Evolutionary conservation across 1,139 yeast genomes (phyloP).

Genomic region (Geotrichum bryndzae): DNA sequence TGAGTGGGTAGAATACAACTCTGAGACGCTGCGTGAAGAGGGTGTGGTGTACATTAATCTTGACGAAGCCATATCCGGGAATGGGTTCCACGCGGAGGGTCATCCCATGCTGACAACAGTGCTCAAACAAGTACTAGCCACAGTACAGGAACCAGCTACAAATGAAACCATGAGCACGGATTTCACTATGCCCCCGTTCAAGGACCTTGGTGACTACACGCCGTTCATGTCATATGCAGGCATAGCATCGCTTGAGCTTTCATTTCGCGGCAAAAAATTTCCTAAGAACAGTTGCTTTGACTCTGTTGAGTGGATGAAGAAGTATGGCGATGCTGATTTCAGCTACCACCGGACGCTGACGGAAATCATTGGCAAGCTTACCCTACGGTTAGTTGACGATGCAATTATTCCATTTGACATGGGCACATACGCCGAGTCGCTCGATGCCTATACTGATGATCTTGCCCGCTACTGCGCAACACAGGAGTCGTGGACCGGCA

Average conservation of each 20-base stretch:
- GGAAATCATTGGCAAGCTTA: constrained; percentile 49
- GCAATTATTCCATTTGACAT: constrained; percentile 76
- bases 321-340: constrained; percentile 34
- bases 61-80: constrained; percentile 63
- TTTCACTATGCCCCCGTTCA: constrained; percentile 21
- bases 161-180: constrained; percentile 19
- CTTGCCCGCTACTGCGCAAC: constrained; percentile 42
- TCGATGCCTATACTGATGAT: constrained; percentile 45
- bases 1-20: constrained; percentile 63
- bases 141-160: constrained; percentile 38
- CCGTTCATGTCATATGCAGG: constrained; percentile 64
- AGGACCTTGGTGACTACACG: constrained; percentile 49
- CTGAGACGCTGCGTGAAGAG: constrained; percentile 49
- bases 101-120: constrained; percentile 57
- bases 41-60: constrained; percentile 74
- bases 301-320: constrained; percentile 41
- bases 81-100: constrained; percentile 50
- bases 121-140: constrained; percentile 33
- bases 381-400: constrained; percentile 56
- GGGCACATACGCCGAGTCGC: constrained; percentile 41
- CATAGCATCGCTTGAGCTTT: constrained; percentile 62
- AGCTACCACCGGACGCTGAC: constrained; percentile 53
- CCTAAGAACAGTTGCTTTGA: constrained; percentile 67
- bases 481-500: constrained; percentile 17
- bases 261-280: constrained; percentile 39